These are phyloP conservation scores for Salvia hispanica DNA, from an alignment of 257 asterid species.

Conservation along the genomic window DNA sequence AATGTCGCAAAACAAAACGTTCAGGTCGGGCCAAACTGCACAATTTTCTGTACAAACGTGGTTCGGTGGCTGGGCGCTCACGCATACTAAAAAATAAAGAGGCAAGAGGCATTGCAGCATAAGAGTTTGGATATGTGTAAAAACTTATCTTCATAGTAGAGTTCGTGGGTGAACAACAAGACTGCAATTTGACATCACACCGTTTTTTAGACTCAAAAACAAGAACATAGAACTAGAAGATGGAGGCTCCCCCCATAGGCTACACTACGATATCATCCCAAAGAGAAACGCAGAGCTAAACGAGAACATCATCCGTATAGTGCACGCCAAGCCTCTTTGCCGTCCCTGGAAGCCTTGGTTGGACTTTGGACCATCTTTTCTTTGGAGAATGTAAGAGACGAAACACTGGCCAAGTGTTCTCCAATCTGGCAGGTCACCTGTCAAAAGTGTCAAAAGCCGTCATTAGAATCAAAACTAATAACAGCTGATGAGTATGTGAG, in stretches of 20 bases:
- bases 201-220: neutral
- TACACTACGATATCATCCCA: neutral
- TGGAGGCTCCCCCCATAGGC: neutral
- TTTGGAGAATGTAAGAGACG: conserved; percentile 58
- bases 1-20: no score
- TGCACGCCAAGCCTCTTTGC: conserved; percentile 86
- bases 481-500: neutral
- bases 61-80: no score
- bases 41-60: no score
- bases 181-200: neutral
- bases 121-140: no score
- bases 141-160: no score
- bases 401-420: conserved; percentile 60
- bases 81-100: no score
- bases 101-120: no score
- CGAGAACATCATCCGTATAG: conserved; percentile 55
- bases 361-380: conserved; percentile 63
- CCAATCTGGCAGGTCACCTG: conserved; percentile 71
- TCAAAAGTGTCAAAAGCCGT: neutral
- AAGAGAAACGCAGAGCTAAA: neutral
- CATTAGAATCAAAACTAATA: conserved; percentile 13
- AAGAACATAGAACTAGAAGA: neutral
- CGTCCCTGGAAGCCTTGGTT: conserved; percentile 49
- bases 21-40: no score
- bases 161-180: no score